phyloP scores from a whole-genome alignment of 805 yeast genomes.

The Candida pseudofarinosa region DNA sequence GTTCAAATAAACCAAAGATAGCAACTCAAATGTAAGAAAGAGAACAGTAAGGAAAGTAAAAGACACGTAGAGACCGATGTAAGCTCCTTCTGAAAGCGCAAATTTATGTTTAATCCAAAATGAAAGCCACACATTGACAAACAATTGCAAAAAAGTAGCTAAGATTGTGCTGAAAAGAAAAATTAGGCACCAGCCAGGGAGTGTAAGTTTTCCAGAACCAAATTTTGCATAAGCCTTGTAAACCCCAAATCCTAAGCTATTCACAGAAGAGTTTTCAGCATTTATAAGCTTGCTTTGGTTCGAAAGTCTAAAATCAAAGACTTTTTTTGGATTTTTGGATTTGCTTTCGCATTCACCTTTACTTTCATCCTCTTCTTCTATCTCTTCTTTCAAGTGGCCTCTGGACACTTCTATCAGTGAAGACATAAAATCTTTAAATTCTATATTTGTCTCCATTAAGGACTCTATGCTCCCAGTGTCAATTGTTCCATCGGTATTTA shows the following conservation, averaged over 20 bases:
- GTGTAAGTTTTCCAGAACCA: slow-evolving; percentile 11
- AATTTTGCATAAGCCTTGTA: slow-evolving; percentile 11
- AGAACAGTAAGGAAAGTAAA: slow-evolving; percentile 13
- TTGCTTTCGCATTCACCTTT: slow-evolving; percentile 1
- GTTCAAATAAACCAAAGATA: slow-evolving; percentile 43
- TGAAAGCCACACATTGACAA: slow-evolving; percentile 21
- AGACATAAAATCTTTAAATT: slow-evolving; percentile 28
- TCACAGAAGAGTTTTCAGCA: slow-evolving; percentile 17
- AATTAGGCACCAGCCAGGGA: slow-evolving; percentile 5
- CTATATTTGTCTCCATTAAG: slow-evolving; percentile 12
- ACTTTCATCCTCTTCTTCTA: slow-evolving; percentile 33
- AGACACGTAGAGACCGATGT: slow-evolving; percentile 16
- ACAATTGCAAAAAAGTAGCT: slow-evolving; percentile 14
- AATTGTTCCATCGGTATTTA: slow-evolving; percentile 49
- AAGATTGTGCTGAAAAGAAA: slow-evolving; percentile 3
- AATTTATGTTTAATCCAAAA: slow-evolving; percentile 18
- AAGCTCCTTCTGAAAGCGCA: slow-evolving; percentile 6
- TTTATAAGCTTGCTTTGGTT: slow-evolving; percentile 9
- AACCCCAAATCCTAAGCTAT: slow-evolving; percentile 9
- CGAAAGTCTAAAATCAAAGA: neutral
- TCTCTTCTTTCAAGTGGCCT: neutral
- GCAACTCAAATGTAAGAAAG: slow-evolving; percentile 7
- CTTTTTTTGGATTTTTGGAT: too few species aligned
- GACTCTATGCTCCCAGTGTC: slow-evolving; percentile 42
- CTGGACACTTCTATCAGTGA: slow-evolving; percentile 26